Percentiles rank a stretch among this genome's conserved stretches.
Evolutionary conservation across 1,139 yeast species (phyloP).

Genomic region (Candida tropicalis): DNA sequence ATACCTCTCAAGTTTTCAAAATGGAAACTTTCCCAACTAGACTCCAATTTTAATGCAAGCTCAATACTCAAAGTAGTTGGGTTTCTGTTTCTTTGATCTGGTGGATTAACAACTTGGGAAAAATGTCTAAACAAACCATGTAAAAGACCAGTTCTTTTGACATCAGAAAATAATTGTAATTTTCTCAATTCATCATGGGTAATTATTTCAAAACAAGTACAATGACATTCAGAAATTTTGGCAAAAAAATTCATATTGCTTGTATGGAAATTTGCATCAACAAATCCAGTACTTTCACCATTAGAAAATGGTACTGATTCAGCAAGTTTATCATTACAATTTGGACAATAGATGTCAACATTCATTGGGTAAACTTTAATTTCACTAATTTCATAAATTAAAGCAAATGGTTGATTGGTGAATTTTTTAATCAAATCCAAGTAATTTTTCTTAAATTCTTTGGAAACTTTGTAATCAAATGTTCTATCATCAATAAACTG

Average conservation of each 20-base stretch:
- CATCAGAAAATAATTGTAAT: conserved; percentile 10
- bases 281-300: conserved; percentile 23
- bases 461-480: conserved; percentile 22
- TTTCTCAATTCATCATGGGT: conserved; percentile 5
- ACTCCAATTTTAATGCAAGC: background rate
- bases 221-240: conserved; percentile 5
- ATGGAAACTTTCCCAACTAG: conserved; percentile 1
- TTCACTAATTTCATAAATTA: conserved; percentile 1
- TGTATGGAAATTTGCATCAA: conserved; percentile 20
- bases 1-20: background rate
- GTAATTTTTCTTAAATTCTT: conserved; percentile 2
- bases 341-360: conserved; percentile 22
- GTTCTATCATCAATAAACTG: conserved; percentile 24
- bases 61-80: conserved; percentile 6
- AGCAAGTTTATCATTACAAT: conserved; percentile 18
- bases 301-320: conserved; percentile 19
- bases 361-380: background rate
- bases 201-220: conserved; percentile 11
- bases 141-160: conserved; percentile 2
- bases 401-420: conserved; percentile 2
- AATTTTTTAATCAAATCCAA: conserved; percentile 1
- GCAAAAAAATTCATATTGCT: background rate
- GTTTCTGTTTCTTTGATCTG: background rate
- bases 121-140: conserved; percentile 7
- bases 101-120: conserved; percentile 5